Evolutionary conservation across 305 asterid genomes (phyloP), one percentile per base, ranked within the genome.

Genomic region (Fraxinus sp.): DNA sequence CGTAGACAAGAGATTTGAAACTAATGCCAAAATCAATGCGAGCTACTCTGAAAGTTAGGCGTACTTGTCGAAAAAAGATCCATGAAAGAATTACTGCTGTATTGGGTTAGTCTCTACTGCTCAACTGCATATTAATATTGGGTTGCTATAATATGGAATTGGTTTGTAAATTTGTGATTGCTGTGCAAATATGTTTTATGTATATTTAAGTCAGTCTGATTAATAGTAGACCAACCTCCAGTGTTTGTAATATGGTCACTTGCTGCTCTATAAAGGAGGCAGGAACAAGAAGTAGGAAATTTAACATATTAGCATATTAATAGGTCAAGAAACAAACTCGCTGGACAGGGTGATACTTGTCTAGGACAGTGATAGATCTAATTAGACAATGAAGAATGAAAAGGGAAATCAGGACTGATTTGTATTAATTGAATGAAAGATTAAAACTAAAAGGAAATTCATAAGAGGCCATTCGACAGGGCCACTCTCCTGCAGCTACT

Each of bases 1-100:
- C 89, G 78, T 85, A 96, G 99, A 92, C 97, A n/a, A 92, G 94
- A 84, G 98, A 94, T 84, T 81, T 92, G 87, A 94, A 89, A 85
- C 85, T 90, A 91, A 80, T 94, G 84, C 97, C 98, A 35, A 90
- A 91, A 85, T 81, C 86, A 20, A 83, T 22, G 20, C 90, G 95
- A 39, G 79, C 76, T 37, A 75, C 89, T 84, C 77, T 94, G 84
- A 91, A 92, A 87, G 89, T 80, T 88, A 92, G 90, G 36, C 90
- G 97, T 70, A 87, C 88, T 78, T 93, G 92, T 87, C 93, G 97
- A 79, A 89, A 90, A 88, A 94, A 91, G 93, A 93, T 94, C 84
- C 92, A 93, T 0, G 98, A 94, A 86, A 94, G 99, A 88, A 92
- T 96, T 72, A 83, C 46, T 2, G 94, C 95, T 79, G 86, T 96